Evolutionary conservation across 1,284 basidiomycete species (phyloP).

Genomic region (Ceratobasidium sp.): DNA sequence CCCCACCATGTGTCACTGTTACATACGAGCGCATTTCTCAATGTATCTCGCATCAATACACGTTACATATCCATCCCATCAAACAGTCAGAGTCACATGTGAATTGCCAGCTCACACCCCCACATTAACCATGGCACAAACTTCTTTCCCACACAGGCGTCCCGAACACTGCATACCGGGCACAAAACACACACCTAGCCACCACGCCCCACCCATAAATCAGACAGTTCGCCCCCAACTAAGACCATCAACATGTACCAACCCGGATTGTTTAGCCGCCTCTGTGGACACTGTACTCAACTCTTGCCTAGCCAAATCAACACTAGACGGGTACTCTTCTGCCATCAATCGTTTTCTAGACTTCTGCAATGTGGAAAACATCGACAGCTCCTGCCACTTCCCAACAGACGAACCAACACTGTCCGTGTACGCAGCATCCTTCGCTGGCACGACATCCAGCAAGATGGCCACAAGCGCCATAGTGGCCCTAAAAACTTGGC

Average conservation of each 20-base stretch:
- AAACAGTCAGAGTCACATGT: too few relatives aligned
- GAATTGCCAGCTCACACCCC: too few relatives aligned
- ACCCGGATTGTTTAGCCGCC: not conserved
- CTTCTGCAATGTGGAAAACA: not conserved
- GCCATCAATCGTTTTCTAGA: not conserved
- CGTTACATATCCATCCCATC: too few relatives aligned
- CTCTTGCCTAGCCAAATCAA: constrained; percentile 9
- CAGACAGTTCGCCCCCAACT: too few relatives aligned
- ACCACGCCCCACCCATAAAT: too few relatives aligned
- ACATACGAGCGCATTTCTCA: too few relatives aligned
- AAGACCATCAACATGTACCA: not conserved
- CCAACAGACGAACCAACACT: constrained; percentile 49
- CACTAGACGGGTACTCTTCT: not conserved
- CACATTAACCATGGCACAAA: too few relatives aligned
- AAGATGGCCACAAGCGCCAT: constrained; percentile 45
- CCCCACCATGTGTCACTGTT: too few relatives aligned
- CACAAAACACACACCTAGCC: too few relatives aligned
- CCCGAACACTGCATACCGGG: too few relatives aligned
- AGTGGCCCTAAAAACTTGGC: constrained; percentile 49
- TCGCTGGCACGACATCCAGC: constrained; percentile 45
- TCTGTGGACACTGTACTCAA: not conserved
- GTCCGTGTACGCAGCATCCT: constrained; percentile 48
- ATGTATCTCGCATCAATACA: too few relatives aligned
- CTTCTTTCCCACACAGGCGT: too few relatives aligned
- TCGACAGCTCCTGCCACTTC: constrained; percentile 31